phyloP scores from a whole-genome alignment of 768 basidiomycete species.

The Lactarius evosmus region DNA sequence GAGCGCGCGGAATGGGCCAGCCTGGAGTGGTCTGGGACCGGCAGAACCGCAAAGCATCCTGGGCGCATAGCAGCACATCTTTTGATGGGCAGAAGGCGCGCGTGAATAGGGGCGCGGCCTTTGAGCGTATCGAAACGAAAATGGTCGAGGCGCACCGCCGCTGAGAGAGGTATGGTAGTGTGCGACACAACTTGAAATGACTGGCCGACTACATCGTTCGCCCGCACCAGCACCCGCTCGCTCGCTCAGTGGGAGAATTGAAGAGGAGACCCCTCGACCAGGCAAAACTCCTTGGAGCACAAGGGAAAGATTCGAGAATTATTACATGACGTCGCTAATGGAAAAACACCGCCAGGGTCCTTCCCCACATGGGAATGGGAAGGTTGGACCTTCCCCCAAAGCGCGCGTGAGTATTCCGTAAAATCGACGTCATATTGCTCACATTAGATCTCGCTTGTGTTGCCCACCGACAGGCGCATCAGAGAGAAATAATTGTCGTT shows the following conservation, averaged over 20 bases:
- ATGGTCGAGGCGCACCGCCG: not conserved
- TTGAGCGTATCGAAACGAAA: not conserved
- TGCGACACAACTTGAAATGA: too few relatives aligned
- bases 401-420: not conserved
- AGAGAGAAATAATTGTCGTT: not conserved
- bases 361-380: not conserved
- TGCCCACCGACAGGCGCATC: not conserved
- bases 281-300: not conserved
- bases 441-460: constrained; percentile 1
- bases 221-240: not conserved
- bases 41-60: not conserved
- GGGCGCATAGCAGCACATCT: not conserved
- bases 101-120: not conserved
- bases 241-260: not conserved
- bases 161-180: not conserved
- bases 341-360: not conserved
- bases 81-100: not conserved
- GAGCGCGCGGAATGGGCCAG: not conserved
- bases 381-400: not conserved
- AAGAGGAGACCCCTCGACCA: not conserved
- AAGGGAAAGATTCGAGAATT: not conserved
- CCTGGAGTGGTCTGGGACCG: not conserved
- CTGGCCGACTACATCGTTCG: not conserved
- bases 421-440: not conserved
- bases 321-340: not conserved